Evolutionary conservation across 129 eudicot genomes (phyloP), one percentile per base, ranked within the genome.

Genomic region (Smallanthus sonchifolius): DNA sequence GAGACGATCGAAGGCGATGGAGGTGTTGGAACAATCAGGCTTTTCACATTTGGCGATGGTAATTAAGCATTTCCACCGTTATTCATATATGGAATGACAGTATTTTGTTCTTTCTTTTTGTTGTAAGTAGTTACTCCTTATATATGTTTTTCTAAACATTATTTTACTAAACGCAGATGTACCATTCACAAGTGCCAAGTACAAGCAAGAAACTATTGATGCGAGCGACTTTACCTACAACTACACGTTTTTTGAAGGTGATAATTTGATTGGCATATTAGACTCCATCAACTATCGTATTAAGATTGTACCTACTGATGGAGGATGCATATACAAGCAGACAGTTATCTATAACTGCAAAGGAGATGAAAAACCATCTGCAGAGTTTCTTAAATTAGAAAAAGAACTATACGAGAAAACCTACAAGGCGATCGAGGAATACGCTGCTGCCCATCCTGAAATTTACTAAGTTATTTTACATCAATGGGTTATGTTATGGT

Each of bases 351-450:
- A 72, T 72, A 72, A 72, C 40, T 55, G 76, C 54, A 72, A 72
- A 20, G 76, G 67, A 0, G 76, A 72, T 24, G 76, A 72, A 4
- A 55, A 72, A 5, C 76, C 54, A 10, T 55, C 76, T 7, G 54
- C 5, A 1, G 76, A 72, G 3, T 13, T 15, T 72, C 67, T 55
- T 40, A 72, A 24, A 32, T 72, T 56, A 13, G 76, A 72, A 55
- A 72, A 72, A 39, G 67, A 72, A 72, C 52, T 72, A 38, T 72
- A 72, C 4, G 67, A 55, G 76, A 72, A 72, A 55, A 72, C 76
- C 67, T 72, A 19, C 52, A 72, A 72, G 39, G 67, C 76, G 7
- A 72, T 72, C 14, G 76, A 72, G 60, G 32, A 30, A 6, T 38
- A 64, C 35, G 47, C 47, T 0, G 66, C 17, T 61, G 66, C 66